Evolutionary conservation across 768 basidiomycete species (phyloP).

Genomic region (Amanita molliuscula): DNA sequence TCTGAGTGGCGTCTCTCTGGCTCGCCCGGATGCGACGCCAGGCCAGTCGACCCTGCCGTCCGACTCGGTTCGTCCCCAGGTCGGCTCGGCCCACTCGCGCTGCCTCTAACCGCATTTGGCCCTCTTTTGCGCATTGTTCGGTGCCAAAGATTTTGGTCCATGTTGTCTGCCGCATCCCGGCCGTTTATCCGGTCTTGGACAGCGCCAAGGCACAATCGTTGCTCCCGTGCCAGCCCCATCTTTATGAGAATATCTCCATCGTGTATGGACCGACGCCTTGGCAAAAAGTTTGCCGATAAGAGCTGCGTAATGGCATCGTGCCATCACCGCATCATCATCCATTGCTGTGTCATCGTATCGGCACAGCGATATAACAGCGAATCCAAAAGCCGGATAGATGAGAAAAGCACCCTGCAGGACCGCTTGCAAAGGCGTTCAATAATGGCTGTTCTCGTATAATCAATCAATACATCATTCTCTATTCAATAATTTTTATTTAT

Average conservation of each 20-base stretch:
- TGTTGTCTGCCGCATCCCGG: background rate
- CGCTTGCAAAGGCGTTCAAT: background rate
- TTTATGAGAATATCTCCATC: background rate
- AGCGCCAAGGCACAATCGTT: background rate
- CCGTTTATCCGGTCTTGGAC: background rate
- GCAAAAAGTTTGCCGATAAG: too few species aligned
- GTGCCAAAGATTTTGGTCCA: background rate
- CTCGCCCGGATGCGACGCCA: background rate
- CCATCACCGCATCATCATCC: too few species aligned
- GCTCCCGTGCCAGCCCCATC: too few species aligned
- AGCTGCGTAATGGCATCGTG: too few species aligned
- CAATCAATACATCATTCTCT: background rate
- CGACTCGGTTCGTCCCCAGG: background rate
- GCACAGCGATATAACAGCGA: background rate
- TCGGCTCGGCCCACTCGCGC: background rate
- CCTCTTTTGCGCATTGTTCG: background rate
- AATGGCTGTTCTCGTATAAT: background rate
- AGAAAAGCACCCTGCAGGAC: background rate
- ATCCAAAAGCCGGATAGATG: background rate
- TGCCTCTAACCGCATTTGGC: background rate
- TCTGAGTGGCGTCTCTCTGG: constrained; percentile 4
- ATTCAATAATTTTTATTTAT: background rate
- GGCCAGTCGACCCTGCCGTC: background rate
- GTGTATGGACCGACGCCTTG: too few species aligned
- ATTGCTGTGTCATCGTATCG: too few species aligned